Conservation (phyloP, 371 early-diverging fungal genomes). For the Mucor circinelloides region DNA sequence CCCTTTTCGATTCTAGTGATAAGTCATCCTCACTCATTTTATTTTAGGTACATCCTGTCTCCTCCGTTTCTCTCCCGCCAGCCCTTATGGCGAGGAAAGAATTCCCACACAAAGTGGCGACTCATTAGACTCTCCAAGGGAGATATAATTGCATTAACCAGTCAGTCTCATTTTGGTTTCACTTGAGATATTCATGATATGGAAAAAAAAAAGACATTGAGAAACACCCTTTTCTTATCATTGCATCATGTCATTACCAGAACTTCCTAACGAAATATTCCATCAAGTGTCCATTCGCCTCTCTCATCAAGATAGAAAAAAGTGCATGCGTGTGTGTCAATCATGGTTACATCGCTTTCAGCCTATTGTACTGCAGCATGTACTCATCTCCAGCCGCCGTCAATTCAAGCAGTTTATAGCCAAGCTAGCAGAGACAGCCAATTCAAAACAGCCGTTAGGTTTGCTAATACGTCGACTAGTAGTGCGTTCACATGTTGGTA, state of each 20-base stretch:
- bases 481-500: conserved; percentile 6
- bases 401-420: conserved; percentile 5
- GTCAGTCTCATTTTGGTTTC: background rate
- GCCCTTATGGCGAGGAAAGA: too few relatives aligned
- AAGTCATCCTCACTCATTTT: too few relatives aligned
- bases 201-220: background rate
- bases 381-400: conserved; percentile 1
- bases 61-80: too few relatives aligned
- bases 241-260: conserved; percentile 4
- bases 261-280: conserved; percentile 14
- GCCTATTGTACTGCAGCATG: background rate
- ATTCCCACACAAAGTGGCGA: too few relatives aligned
- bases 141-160: background rate
- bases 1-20: too few relatives aligned
- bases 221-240: background rate
- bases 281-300: background rate
- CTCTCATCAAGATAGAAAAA: conserved; percentile 10
- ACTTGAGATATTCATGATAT: background rate
- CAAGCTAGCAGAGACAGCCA: background rate
- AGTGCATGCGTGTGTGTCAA: conserved; percentile 1
- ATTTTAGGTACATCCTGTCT: too few relatives aligned
- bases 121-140: too few relatives aligned
- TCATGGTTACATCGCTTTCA: conserved; percentile 16
- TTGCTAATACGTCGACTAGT: background rate
- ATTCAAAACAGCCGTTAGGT: conserved; percentile 1